These are phyloP conservation scores for Monosporascus sp. DNA, from an alignment of 2,329 filamentous ascomycete species.

Conservation along the genomic window DNA sequence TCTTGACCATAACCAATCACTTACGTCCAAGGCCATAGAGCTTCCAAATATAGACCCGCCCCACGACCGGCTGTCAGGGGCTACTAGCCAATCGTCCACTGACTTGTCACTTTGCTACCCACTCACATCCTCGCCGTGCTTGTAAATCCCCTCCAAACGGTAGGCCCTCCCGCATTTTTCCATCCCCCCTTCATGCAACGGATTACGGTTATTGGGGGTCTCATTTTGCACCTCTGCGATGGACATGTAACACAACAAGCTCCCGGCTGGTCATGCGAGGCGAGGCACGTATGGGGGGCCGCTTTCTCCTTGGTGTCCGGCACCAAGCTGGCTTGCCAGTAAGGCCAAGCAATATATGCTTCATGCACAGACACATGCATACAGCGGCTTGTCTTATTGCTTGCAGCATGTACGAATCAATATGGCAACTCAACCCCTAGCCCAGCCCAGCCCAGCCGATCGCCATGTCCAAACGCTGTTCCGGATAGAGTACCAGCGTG, in stretches of 20 bases:
- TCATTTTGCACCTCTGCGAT: neutral
- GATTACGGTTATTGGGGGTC: neutral
- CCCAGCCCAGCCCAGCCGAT: neutral
- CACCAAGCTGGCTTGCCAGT: neutral
- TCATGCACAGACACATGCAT: neutral
- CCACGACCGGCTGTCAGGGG: neutral
- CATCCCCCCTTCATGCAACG: neutral
- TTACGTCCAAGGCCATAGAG: neutral
- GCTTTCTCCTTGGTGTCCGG: neutral
- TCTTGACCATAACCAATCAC: conserved; percentile 9
- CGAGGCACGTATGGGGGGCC: neutral
- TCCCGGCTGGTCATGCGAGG: neutral
- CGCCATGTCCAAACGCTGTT: neutral
- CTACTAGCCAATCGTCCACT: neutral
- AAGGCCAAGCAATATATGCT: neutral
- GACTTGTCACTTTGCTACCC: conserved; percentile 5
- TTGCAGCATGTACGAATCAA: neutral
- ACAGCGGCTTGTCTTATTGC: neutral
- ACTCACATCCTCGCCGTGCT: neutral
- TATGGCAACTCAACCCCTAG: neutral
- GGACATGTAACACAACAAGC: neutral
- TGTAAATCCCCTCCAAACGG: too few species aligned
- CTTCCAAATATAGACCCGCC: conserved; percentile 14
- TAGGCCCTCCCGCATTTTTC: too few species aligned
- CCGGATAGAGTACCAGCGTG: neutral